phyloP scores from a whole-genome alignment of 1,284 basidiomycete species.

The Lentinus polychrous region DNA sequence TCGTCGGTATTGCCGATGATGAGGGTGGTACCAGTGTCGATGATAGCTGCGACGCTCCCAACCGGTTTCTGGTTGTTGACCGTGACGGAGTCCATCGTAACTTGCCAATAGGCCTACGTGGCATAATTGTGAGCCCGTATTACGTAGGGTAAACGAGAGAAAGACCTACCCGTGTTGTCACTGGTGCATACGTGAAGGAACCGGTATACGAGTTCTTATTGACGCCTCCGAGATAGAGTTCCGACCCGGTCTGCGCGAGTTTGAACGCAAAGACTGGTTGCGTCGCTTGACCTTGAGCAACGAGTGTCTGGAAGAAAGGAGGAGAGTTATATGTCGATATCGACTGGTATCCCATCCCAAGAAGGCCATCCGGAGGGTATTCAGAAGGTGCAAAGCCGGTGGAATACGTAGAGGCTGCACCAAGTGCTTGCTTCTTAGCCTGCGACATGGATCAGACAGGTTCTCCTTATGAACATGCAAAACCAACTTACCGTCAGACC shows the following conservation, averaged over 20 bases:
- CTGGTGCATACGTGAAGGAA: slow-evolving; percentile 28
- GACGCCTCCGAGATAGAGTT: slow-evolving; percentile 53
- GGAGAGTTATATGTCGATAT: slow-evolving; percentile 29
- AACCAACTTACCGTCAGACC: not conserved
- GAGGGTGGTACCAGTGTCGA: slow-evolving; percentile 44
- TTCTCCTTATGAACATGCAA: not conserved
- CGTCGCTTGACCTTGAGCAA: slow-evolving; percentile 29
- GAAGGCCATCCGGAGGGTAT: slow-evolving; percentile 41
- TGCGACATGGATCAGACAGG: slow-evolving; percentile 4
- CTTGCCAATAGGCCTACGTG: slow-evolving; percentile 35
- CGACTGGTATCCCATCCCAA: slow-evolving; percentile 38
- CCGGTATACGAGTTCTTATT: slow-evolving; percentile 34
- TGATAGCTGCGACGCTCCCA: slow-evolving; percentile 25
- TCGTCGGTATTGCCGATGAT: slow-evolving; percentile 39
- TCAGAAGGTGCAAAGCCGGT: slow-evolving; percentile 25
- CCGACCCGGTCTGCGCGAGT: slow-evolving; percentile 35
- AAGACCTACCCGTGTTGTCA: slow-evolving; percentile 26
- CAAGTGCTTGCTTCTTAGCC: slow-evolving; percentile 30
- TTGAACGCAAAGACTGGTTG: slow-evolving; percentile 49
- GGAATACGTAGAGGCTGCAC: slow-evolving; percentile 42
- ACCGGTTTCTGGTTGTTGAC: slow-evolving; percentile 21
- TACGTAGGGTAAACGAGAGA: not conserved
- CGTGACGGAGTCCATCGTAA: slow-evolving; percentile 27
- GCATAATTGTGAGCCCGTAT: not conserved
- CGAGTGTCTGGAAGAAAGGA: slow-evolving; percentile 42